These are phyloP conservation scores for Penicillium crystallinum DNA, from an alignment of 495 filamentous ascomycete genomes.

Conservation along the genomic window DNA sequence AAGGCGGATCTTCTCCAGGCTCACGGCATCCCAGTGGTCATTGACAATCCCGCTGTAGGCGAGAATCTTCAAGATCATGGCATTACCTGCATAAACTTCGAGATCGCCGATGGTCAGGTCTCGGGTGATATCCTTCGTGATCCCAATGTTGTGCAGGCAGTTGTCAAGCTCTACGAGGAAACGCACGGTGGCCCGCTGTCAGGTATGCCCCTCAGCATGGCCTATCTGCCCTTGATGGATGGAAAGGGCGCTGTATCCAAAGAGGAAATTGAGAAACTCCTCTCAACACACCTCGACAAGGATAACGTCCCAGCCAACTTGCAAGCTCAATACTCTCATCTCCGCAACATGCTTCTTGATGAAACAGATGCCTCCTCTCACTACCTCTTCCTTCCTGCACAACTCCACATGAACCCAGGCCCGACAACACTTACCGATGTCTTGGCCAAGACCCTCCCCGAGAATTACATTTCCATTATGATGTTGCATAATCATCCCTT, in stretches of 20 bases:
- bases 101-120: slow-evolving; percentile 34
- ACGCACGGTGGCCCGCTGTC: slow-evolving; percentile 32
- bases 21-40: slow-evolving; percentile 28
- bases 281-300: slow-evolving; percentile 19
- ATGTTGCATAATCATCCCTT: slow-evolving; percentile 16
- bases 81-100: slow-evolving; percentile 29
- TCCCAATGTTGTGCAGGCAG: slow-evolving; percentile 27
- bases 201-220: slow-evolving; percentile 34
- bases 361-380: slow-evolving; percentile 26
- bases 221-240: slow-evolving; percentile 39
- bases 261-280: slow-evolving; percentile 21
- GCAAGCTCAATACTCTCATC: slow-evolving; percentile 21
- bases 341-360: slow-evolving; percentile 27
- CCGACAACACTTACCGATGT: slow-evolving; percentile 30
- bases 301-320: slow-evolving; percentile 8
- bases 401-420: slow-evolving; percentile 26
- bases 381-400: slow-evolving; percentile 36
- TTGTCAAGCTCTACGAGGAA: slow-evolving; percentile 33
- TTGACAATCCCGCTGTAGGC: slow-evolving; percentile 38
- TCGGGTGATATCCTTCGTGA: slow-evolving; percentile 42
- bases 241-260: slow-evolving; percentile 24
- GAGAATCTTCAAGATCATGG: slow-evolving; percentile 44
- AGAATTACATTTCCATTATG: slow-evolving; percentile 12
- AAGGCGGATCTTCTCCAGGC: slow-evolving; percentile 17
- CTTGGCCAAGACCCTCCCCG: slow-evolving; percentile 8